Evolutionary conservation across 306 rosid genomes (phyloP).

Genomic region (Pterocarpus santalinus): DNA sequence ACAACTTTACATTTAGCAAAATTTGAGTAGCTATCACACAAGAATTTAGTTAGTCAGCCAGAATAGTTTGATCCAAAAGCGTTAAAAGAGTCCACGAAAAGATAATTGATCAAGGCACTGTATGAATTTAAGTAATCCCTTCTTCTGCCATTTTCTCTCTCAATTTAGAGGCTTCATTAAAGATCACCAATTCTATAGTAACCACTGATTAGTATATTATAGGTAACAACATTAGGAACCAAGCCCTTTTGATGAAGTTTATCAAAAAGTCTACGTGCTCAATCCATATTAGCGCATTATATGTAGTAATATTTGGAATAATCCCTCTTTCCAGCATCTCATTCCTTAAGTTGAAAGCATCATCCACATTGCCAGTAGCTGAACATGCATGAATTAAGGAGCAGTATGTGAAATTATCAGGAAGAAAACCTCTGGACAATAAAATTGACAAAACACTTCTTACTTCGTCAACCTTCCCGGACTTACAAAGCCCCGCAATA

Average conservation of each 20-base stretch:
- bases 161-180: constrained; percentile 67
- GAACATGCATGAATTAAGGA: constrained; percentile 78
- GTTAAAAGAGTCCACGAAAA: constrained; percentile 38
- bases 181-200: constrained; percentile 68
- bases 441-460: constrained; percentile 64
- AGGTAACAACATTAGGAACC: constrained; percentile 76
- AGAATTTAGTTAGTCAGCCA: constrained; percentile 44
- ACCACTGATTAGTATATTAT: constrained; percentile 73
- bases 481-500: constrained; percentile 81
- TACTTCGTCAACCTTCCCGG: constrained; percentile 72
- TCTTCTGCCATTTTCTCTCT: constrained; percentile 71
- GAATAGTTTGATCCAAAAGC: constrained; percentile 50
- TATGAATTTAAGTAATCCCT: constrained; percentile 64
- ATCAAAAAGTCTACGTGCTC: constrained; percentile 74
- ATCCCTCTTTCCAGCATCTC: constrained; percentile 75
- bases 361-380: constrained; percentile 69
- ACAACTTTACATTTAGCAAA: constrained; percentile 41
- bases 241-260: constrained; percentile 79
- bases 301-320: constrained; percentile 72
- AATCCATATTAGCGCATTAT: constrained; percentile 76
- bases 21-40: constrained; percentile 34
- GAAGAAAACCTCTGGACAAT: constrained; percentile 69
- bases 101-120: constrained; percentile 55
- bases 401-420: constrained; percentile 84
- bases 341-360: constrained; percentile 79